A percentile compares a stretch with the other conserved stretches of the same genome.
These are phyloP conservation scores for Osmanthus fragrans DNA, from an alignment of 257 asterid species.

Conservation along the genomic window DNA sequence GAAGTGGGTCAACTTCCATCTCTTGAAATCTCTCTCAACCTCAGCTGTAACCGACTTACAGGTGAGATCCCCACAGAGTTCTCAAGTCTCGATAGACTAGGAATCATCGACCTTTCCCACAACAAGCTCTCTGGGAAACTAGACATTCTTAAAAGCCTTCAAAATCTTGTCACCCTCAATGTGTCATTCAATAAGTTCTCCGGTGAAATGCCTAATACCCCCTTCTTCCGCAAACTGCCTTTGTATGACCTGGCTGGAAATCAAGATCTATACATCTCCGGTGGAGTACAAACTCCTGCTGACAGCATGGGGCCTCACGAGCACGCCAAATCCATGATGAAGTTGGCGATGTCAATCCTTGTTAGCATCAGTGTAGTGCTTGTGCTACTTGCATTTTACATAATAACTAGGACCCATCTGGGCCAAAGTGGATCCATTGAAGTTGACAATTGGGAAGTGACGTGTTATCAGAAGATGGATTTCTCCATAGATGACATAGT, in stretches of 20 bases:
- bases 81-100: slow-evolving; percentile 64
- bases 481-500: slow-evolving; percentile 72
- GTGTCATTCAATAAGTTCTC: slow-evolving; percentile 79
- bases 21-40: slow-evolving; percentile 91
- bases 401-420: slow-evolving; percentile 44
- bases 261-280: slow-evolving; percentile 50
- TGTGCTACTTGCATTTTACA: slow-evolving; percentile 66
- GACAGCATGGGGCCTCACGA: slow-evolving; percentile 38
- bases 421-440: slow-evolving; percentile 40
- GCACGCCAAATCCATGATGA: slow-evolving; percentile 54
- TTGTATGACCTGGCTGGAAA: slow-evolving; percentile 67
- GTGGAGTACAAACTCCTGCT: slow-evolving; percentile 58
- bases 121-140: slow-evolving; percentile 73
- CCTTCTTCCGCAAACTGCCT: slow-evolving; percentile 82
- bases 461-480: slow-evolving; percentile 79
- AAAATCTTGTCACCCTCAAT: slow-evolving; percentile 84
- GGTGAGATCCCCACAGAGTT: slow-evolving; percentile 84
- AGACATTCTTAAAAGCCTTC: slow-evolving; percentile 57
- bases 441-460: slow-evolving; percentile 73
- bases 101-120: slow-evolving; percentile 81
- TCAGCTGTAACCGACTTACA: slow-evolving; percentile 69
- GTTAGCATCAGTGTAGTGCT: slow-evolving; percentile 74
- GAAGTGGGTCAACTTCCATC: slow-evolving; percentile 74
- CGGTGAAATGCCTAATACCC: slow-evolving; percentile 74
- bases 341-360: slow-evolving; percentile 85